A percentile compares a stretch with the other conserved stretches of the same genome.
Evolutionary conservation across 1,139 yeast species (phyloP).

Genomic region (Saccharomyces hybrid): DNA sequence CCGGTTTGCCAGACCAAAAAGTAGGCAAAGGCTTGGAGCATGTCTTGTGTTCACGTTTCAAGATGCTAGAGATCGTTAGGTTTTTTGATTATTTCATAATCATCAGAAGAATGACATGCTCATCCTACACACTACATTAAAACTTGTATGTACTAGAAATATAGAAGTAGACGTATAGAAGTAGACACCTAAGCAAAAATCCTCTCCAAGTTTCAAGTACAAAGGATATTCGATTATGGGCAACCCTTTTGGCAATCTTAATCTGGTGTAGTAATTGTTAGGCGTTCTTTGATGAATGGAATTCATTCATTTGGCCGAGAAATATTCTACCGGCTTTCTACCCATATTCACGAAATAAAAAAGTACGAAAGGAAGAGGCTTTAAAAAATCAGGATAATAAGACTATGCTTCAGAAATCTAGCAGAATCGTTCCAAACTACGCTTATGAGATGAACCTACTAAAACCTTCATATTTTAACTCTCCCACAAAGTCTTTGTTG

Average conservation of each 20-base stretch:
- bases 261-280: too few species aligned
- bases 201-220: background rate
- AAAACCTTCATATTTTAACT: background rate
- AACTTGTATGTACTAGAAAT: background rate
- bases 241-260: background rate
- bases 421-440: background rate
- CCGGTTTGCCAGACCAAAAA: background rate
- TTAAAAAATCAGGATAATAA: background rate
- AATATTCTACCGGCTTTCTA: conserved; percentile 1
- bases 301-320: background rate
- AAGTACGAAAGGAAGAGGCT: background rate
- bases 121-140: background rate
- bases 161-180: background rate
- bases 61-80: background rate
- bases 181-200: background rate
- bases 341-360: background rate
- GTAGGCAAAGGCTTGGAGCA: background rate
- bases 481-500: background rate
- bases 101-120: background rate
- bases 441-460: background rate
- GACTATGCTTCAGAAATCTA: background rate
- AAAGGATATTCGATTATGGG: background rate
- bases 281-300: background rate
- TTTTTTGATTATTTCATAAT: background rate
- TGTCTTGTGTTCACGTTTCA: background rate